phyloP scores from a whole-genome alignment of 1,139 yeast genomes.

The Zygosaccharomyces sapae region DNA sequence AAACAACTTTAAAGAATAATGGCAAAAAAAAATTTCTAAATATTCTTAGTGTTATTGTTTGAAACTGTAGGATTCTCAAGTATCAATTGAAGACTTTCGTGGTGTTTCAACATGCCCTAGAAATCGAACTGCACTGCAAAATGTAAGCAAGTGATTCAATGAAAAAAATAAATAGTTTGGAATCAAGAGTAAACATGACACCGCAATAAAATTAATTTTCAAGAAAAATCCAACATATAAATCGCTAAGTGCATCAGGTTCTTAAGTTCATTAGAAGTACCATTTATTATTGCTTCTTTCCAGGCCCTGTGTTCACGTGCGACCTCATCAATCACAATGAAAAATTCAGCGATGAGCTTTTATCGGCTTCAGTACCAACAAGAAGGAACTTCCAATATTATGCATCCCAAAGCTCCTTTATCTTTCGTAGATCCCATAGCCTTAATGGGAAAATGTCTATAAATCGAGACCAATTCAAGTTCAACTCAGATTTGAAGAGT shows the following conservation, averaged over 20 bases:
- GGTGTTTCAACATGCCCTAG: no score
- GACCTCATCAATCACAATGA: background rate
- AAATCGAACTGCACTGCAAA: no score
- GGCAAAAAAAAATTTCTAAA: background rate
- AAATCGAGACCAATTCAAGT: constrained; percentile 19
- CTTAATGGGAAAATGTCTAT: background rate
- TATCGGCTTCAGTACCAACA: background rate
- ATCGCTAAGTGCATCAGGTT: no score
- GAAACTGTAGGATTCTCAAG: no score
- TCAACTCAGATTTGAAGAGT: constrained; percentile 40
- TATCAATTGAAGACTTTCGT: no score
- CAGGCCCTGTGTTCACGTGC: constrained; percentile 1
- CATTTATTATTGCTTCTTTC: background rate
- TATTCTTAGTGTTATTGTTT: no score
- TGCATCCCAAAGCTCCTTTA: background rate
- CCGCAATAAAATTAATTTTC: background rate
- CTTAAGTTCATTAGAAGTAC: no score
- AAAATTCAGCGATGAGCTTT: constrained; percentile 14
- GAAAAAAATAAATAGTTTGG: no score
- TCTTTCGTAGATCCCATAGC: background rate
- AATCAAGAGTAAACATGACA: background rate
- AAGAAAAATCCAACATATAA: background rate
- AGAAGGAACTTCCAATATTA: background rate
- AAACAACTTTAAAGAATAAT: background rate
- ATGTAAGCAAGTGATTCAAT: no score